Base-by-base conservation (phyloP, 768 basidiomycete genomes). In the Xerocomellus intermedius region DNA sequence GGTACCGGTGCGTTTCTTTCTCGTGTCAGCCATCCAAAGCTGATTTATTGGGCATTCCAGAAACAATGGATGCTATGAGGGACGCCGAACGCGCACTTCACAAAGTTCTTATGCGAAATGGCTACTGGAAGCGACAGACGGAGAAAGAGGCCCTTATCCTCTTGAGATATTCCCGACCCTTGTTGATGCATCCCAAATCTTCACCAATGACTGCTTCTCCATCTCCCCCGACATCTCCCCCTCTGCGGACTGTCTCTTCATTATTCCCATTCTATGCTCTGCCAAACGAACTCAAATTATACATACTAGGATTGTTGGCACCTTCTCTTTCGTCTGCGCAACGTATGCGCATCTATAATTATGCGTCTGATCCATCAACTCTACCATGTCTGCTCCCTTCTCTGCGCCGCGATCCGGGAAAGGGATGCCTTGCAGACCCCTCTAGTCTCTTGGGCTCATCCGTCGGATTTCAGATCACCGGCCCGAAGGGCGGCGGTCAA, bases 261-360 rank as follows among this genome's bases (percentile, higher is more conserved):
- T 24, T 62, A 28, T 75, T 74, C 59, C 70, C 75, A 12, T 78
- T 82, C 62, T 54, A 63, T 14, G 58, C 60, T 21, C 69, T 88
- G 30, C 87, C 87, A 2, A 75, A 68, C 26, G 86, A 88, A 62
- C 73, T 88, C 21, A 79, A 81, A 52, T 72, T 82, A 7, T 60
- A 82, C 65, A 79, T 84, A 43, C 75, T 87, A 45, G 79, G 82
- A 26, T 75, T 79, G 58, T 62, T 85, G 28, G 77, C 82, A 5
- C 85, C 84, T 16, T 74, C 70, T 1, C 77, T 88, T 46, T 85
- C 85, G 17, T 54, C 73, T n/a, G 69, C 74, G 1, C 86, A 88
- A 58, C 79, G 79, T 19, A 70, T 75, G 54, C 81, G 78, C n/a
- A 75, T 88, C 30, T 82, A 74, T 57, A 69, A 71, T 22, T 85